Percentiles rank a stretch among this genome's conserved stretches.
Evolutionary conservation across 2,329 filamentous ascomycete species (phyloP).

Genomic region (Venturia asperata): DNA sequence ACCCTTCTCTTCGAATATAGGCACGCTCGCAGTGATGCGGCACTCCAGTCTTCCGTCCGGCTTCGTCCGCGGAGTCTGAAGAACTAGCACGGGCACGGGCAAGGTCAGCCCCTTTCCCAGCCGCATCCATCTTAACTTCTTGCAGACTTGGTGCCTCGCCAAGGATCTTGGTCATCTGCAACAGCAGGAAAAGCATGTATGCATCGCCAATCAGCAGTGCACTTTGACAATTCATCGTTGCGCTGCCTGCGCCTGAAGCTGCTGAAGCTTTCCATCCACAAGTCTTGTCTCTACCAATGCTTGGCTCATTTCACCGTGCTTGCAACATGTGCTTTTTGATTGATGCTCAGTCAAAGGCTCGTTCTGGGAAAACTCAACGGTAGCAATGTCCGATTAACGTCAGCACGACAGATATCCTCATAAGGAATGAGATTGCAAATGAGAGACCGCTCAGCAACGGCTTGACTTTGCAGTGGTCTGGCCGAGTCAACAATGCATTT

Average conservation of each 20-base stretch:
- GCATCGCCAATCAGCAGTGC: neutral
- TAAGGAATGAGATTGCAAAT: neutral
- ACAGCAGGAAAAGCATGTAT: neutral
- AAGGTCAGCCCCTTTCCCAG: neutral
- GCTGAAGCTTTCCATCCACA: neutral
- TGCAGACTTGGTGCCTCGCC: neutral
- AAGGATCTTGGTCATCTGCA: slow-evolving; percentile 1
- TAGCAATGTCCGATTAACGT: neutral
- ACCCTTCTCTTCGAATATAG: neutral
- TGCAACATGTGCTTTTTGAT: neutral
- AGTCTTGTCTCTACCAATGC: slow-evolving; percentile 3
- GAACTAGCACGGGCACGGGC: neutral
- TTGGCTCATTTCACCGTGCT: neutral
- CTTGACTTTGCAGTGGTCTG: neutral
- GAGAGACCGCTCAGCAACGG: neutral
- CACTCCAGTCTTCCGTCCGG: neutral
- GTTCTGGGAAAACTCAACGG: neutral
- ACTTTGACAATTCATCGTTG: neutral
- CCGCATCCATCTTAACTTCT: neutral
- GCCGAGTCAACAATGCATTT: neutral
- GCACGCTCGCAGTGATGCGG: no score
- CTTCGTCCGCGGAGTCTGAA: neutral
- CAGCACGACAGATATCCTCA: neutral
- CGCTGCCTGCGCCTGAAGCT: neutral
- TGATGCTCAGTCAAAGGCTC: neutral